Conservation (phyloP, 306 rosid genomes). For the Begonia masoniana region DNA sequence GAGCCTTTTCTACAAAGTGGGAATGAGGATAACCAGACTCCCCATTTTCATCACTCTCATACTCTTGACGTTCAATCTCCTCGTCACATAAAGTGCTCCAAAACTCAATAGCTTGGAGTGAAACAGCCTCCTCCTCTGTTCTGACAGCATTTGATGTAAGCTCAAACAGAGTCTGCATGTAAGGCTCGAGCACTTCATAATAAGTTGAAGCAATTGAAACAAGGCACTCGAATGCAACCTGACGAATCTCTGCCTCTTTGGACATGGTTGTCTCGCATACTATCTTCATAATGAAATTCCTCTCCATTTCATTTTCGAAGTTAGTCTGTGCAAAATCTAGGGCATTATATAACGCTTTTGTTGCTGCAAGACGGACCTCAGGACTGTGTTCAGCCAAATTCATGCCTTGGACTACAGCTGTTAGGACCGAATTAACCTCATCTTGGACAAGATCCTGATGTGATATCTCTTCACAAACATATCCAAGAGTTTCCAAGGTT, state of each 20-base stretch:
- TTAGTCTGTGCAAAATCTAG: constrained; percentile 23
- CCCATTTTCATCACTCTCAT: constrained; percentile 12
- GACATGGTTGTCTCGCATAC: constrained; percentile 24
- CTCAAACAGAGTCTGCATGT: constrained; percentile 24
- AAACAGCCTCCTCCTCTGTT: constrained; percentile 20
- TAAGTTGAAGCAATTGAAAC: constrained; percentile 26
- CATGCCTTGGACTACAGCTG: constrained; percentile 31
- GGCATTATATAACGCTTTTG: constrained; percentile 23
- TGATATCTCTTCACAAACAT: constrained; percentile 28
- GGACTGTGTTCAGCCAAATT: constrained; percentile 16
- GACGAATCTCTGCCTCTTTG: constrained; percentile 20
- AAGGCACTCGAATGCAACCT: constrained; percentile 30
- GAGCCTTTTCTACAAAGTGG: constrained; percentile 19
- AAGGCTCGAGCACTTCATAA: constrained; percentile 21
- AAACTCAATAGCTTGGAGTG: constrained; percentile 28
- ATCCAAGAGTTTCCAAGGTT: constrained; percentile 27
- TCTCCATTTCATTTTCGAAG: constrained; percentile 24
- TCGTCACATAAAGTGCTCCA: constrained; percentile 32
- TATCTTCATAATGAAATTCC: constrained; percentile 23
- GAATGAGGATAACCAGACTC: constrained; percentile 16
- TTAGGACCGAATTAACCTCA: constrained; percentile 24
- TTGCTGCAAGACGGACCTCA: constrained; percentile 29
- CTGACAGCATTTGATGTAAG: constrained; percentile 27
- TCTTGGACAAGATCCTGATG: constrained; percentile 31
- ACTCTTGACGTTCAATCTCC: constrained; percentile 25